These are phyloP conservation scores for Aleurites moluccanus DNA, from an alignment of 441 rosid genomes.

Conservation along the genomic window DNA sequence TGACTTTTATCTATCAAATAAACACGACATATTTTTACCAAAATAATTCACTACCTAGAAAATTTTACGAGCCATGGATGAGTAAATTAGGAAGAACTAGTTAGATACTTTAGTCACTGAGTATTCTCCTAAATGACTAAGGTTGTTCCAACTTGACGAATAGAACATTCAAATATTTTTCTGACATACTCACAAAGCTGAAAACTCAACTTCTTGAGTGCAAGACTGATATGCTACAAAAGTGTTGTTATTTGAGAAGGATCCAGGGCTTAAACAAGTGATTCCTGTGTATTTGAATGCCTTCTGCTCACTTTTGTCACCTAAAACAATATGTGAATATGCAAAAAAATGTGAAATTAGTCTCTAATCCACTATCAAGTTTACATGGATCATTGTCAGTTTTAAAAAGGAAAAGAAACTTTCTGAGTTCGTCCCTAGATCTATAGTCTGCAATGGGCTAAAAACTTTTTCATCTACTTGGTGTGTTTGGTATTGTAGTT, in stretches of 20 bases:
- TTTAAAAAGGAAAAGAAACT: not conserved
- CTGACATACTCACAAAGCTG: constrained; percentile 36
- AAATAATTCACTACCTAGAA: not conserved
- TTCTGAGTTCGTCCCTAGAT: not conserved
- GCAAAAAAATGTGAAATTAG: constrained; percentile 20
- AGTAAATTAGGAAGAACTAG: not conserved
- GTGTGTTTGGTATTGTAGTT: too few relatives aligned
- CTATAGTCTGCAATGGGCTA: not conserved
- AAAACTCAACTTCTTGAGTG: constrained; percentile 77
- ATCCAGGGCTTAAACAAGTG: constrained; percentile 92
- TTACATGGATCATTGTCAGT: not conserved
- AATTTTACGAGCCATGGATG: not conserved
- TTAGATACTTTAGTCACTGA: not conserved
- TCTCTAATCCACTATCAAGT: not conserved
- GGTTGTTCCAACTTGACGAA: not conserved
- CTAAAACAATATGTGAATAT: constrained; percentile 66
- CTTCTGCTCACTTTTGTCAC: constrained; percentile 82
- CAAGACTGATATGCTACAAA: constrained; percentile 83
- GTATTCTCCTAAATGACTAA: not conserved
- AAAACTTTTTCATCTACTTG: not conserved
- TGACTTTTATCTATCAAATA: not conserved
- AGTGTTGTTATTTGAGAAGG: constrained; percentile 74
- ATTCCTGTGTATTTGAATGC: constrained; percentile 73
- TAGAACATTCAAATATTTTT: not conserved
- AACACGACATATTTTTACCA: not conserved